Conservation (phyloP, 2,329 filamentous ascomycete genomes). For the Xylaria multiplex region DNA sequence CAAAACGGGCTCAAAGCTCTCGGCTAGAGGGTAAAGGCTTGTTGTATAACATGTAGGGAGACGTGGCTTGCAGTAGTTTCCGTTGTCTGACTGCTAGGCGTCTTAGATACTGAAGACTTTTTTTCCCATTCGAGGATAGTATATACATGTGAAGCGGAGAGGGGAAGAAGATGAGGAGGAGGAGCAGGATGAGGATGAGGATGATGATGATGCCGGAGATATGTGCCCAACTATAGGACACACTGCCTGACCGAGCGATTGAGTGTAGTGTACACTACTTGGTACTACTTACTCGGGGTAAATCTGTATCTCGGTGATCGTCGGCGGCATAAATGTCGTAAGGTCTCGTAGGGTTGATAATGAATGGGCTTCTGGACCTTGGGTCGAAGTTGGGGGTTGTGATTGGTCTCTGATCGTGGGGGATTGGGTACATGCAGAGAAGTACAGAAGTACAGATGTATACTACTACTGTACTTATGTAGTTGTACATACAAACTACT, state of each 20-base stretch:
- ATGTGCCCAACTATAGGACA: too few relatives aligned
- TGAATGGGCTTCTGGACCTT: background rate
- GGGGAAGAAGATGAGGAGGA: background rate
- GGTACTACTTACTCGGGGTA: background rate
- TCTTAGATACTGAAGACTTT: background rate
- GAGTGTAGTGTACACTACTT: too few relatives aligned
- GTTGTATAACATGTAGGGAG: background rate
- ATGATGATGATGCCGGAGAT: too few relatives aligned
- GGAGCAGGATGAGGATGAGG: background rate
- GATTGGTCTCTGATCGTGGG: conserved; percentile 21
- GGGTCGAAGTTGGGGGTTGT: background rate
- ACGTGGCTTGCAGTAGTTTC: conserved; percentile 13
- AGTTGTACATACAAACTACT: too few relatives aligned
- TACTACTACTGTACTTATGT: too few relatives aligned
- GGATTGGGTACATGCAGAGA: too few relatives aligned
- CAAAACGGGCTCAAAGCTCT: background rate
- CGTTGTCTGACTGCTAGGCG: conserved; percentile 4
- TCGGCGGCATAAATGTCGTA: conserved; percentile 14
- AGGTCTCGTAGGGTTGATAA: conserved; percentile 5
- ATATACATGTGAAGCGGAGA: background rate
- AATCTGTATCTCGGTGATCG: conserved; percentile 16
- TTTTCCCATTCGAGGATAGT: background rate
- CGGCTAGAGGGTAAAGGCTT: background rate
- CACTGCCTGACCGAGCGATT: too few relatives aligned
- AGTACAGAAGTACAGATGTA: too few relatives aligned